Base-by-base conservation (phyloP, 352 stramenopile species). In the Thraustochytrium sp. region DNA sequence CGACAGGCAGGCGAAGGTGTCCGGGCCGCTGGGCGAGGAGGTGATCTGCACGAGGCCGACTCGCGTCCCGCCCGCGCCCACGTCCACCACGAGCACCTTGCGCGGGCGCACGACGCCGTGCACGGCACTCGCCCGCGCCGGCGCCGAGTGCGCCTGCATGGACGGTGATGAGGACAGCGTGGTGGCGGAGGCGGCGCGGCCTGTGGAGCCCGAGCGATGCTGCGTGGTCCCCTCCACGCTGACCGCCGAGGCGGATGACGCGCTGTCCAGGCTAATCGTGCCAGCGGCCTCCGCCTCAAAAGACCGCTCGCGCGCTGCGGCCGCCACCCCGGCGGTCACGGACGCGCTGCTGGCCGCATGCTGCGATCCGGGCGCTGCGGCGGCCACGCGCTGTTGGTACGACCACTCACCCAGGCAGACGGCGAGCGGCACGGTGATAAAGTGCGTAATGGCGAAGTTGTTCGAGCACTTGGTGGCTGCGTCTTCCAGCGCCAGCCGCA, bases 31-130 rank as follows among this genome's bases (percentile, higher is more conserved):
- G 8, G 23, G 46, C 2, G 26, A 21, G 13, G 59, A 46, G 34
- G 5, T 64, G 29, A 80, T 38, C 29, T 72, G 68, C 49, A 80
- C 68, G 3, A 63, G 31, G 34, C 68, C 68, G 26, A 80, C 53
- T 23, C 40, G 31, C 11, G 68, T 72, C 8, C 29, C 34, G 5
- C 34, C 40, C 8, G 68, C 68, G 49, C 68, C 68, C 34, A 80
- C 46, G 26, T 80, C 68, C 29, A 80, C 68, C 11, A 80, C 68
- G 3, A 80, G 68, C n/a, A 63, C 59, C 26, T 72, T 72, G 59
- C 59, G 59, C 34, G 46, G 16, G 21, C 59, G 34, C n/a, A n/a
- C n/a, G n/a, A n/a, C n/a, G n/a, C n/a, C n/a, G n/a, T n/a, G n/a
- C n/a, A n/a, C n/a, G n/a, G n/a, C n/a, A 26, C 26, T 48, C 40